phyloP scores from a whole-genome alignment of 805 yeast genomes.

The Hemisphaericaspora nanyangensis region DNA sequence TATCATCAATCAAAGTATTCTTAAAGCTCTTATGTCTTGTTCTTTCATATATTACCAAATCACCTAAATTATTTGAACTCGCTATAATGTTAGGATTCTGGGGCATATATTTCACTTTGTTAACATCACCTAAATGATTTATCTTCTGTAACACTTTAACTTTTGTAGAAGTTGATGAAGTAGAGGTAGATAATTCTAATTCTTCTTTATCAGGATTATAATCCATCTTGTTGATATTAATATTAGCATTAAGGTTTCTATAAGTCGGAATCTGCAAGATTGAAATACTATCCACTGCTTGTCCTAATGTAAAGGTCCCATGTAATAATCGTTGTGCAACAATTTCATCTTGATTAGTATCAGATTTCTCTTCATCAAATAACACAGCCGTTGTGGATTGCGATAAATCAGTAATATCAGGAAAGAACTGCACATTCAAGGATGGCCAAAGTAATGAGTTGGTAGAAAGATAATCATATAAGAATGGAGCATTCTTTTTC shows the following conservation, averaged over 20 bases:
- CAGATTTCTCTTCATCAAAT: background rate
- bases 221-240: constrained; percentile 33
- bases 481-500: constrained; percentile 41
- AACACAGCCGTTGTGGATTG: background rate
- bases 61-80: constrained; percentile 64
- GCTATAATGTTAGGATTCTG: constrained; percentile 84
- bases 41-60: constrained; percentile 67
- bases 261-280: constrained; percentile 31
- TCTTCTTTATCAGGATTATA: constrained; percentile 38
- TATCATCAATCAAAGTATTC: constrained; percentile 20
- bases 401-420: constrained; percentile 24
- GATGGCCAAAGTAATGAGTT: constrained; percentile 43
- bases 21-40: constrained; percentile 62
- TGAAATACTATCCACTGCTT: constrained; percentile 45
- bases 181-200: constrained; percentile 27
- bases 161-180: constrained; percentile 21
- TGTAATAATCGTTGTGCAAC: constrained; percentile 43
- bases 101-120: constrained; percentile 71
- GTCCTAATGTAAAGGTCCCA: constrained; percentile 64
- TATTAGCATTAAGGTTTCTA: constrained; percentile 27
- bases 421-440: constrained; percentile 39
- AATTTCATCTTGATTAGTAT: constrained; percentile 9
- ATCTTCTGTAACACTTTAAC: constrained; percentile 50
- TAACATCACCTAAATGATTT: constrained; percentile 69
- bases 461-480: constrained; percentile 40